Evolutionary conservation across 2,329 filamentous ascomycete genomes (phyloP), one percentile per base, ranked within the genome.

Genomic region (Alternaria atra): DNA sequence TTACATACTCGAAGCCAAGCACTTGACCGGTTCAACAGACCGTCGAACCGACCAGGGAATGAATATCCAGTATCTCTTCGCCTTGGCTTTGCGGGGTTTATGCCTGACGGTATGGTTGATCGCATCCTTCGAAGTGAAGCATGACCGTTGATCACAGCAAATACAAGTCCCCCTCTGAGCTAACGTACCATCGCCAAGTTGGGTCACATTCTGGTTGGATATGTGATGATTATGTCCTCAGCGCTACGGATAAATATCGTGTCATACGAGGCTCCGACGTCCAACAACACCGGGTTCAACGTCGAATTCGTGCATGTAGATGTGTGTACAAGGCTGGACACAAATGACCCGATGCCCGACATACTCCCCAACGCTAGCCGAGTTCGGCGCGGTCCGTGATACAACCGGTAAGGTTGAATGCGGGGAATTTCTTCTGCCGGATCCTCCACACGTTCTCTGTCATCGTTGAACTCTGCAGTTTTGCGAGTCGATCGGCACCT

Each of bases 1-100:
- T 46, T 55, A 55, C 35, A 50, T 50, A 40, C 32, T 17, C 5
- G 27, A 56, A 25, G 44, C 54, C 54, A 56, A 51, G 54, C 29
- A 40, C 35, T 34, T 30, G 23, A 13, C 29, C 54, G 37, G 44
- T 30, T 43, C 23, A 55, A 30, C n/a, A 9, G 25, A 43, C 52
- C 40, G 35, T 48, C 17, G 34, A 59, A 50, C 43, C 40, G 30
- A 43, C 40, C 2, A 44, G 34, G 15, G 23, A 37, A 40, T 55
- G 29, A 51, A 40, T 32, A 27, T 32, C 20, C 34, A 27, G 52
- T 25, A 51, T 52, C 52, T 55, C 60, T 63, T 56, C 61, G 61
- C 20, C 71, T 73, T 69, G 71, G 71, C 71, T 63, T 52, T 61
- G 61, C 66, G 69, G 67, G 66, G 68, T 60, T 35, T 43, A 20